Conservation (phyloP, 2,329 filamentous ascomycete species). For the Ceratocystis destructans region DNA sequence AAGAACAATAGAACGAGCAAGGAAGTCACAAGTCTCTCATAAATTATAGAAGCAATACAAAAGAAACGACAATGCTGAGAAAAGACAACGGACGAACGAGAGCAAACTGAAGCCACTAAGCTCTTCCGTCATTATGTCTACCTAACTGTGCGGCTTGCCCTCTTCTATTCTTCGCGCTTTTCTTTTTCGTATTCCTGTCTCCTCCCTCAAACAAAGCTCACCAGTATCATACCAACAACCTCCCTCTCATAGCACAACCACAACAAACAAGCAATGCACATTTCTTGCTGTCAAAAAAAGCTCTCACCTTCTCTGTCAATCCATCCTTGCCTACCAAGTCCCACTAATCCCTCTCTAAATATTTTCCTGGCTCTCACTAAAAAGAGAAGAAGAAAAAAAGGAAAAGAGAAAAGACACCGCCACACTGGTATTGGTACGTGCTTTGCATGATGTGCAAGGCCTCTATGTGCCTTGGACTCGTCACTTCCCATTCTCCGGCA, state of each 20-base stretch:
- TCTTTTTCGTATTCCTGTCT: not conserved
- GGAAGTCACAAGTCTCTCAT: not conserved
- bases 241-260: too few relatives aligned
- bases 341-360: not conserved
- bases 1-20: not conserved
- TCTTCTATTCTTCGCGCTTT: not conserved
- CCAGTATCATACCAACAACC: too few relatives aligned
- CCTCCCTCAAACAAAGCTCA: not conserved
- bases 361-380: too few relatives aligned
- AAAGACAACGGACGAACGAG: not conserved
- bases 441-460: not conserved
- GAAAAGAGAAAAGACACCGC: not conserved
- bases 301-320: not conserved
- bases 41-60: too few relatives aligned
- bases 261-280: too few relatives aligned
- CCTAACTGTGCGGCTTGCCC: not conserved
- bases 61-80: not conserved
- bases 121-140: too few relatives aligned
- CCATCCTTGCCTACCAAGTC: not conserved
- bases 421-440: conserved; percentile 1
- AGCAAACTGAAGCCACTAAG: not conserved
- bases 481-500: not conserved
- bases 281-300: not conserved
- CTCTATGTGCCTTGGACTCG: not conserved
- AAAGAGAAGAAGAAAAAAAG: too few relatives aligned